Base-by-base conservation (phyloP, 2,329 filamentous ascomycete genomes). In the Thelonectria rubi region DNA sequence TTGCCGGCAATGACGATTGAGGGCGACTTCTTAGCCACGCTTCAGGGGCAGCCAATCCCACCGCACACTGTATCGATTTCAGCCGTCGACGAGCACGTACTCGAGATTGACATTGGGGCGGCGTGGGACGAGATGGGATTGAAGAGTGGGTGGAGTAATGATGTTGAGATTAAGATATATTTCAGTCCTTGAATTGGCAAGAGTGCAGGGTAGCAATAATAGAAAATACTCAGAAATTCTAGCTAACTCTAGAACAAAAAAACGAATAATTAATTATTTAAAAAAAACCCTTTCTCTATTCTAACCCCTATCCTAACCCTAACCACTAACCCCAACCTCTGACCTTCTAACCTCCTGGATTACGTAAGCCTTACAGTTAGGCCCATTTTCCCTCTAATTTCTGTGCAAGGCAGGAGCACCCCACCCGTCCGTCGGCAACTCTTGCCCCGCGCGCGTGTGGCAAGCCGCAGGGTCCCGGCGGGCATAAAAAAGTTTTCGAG, bases 41-140 rank as follows among this genome's bases (percentile, higher is more conserved):
- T 98, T 0, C 87, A 88, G 52, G 92, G 90, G 6, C 82, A 85
- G 58, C 84, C 90, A 0, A 84, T 97, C 3, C 90, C 93, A 0
- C 71, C 81, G 6, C 77, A 89, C 54, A 90, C 88, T 0, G 91
- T 95, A 1, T 81, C 78, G 30, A 78, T 89, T 49, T 87, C 82
- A 53, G 75, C 79, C 32, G 70, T 73, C n/a, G 79, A 86, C 60
- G 69, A 75, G 0, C 81, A 82, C 60, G 85, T 98, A 8, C 76
- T 98, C 32, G 88, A 92, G 67, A 85, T 98, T 57, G 92, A 98
- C 79, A 76, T 92, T 12, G 84, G 88, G 67, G 81, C 78, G 30
- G 94, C 94, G 1, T 98, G 93, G 93, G 84, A 85, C 47, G 87
- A 91, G 69, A 84, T 93, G 80, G 85, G 83, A 0, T 80, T 95